These are phyloP conservation scores for Paraphoma chrysanthemicola DNA, from an alignment of 2,329 filamentous ascomycete genomes.

Conservation along the genomic window DNA sequence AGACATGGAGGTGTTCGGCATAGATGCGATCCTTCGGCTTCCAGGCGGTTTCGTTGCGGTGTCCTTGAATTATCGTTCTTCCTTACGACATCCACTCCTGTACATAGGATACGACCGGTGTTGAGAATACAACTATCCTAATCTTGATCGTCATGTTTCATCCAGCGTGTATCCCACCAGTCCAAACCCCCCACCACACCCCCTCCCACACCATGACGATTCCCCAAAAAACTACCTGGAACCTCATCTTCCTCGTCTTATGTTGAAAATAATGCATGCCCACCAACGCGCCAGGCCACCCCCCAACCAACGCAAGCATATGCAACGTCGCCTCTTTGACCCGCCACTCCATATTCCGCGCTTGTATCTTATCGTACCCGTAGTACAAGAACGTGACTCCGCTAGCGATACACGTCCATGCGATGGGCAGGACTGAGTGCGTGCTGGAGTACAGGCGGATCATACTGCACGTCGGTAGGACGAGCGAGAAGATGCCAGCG, in stretches of 20 bases:
- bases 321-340: conserved; percentile 42
- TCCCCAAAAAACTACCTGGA: conserved; percentile 40
- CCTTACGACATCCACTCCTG: not conserved
- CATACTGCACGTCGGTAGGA: conserved; percentile 64
- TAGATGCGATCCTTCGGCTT: not conserved
- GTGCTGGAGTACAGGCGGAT: conserved; percentile 39
- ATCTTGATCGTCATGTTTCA: conserved; percentile 1
- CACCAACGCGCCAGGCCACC: conserved; percentile 42
- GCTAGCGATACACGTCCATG: conserved; percentile 29
- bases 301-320: conserved; percentile 34
- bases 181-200: conserved; percentile 31
- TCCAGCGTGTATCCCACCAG: conserved; percentile 6
- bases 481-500: conserved; percentile 46
- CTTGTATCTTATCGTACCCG: conserved; percentile 46
- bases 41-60: not conserved
- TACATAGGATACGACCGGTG: no score
- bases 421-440: conserved; percentile 18
- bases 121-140: no score
- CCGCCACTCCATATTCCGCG: conserved; percentile 39
- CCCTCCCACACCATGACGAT: conserved; percentile 40
- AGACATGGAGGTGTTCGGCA: not conserved
- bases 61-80: not conserved
- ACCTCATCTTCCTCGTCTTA: conserved; percentile 41
- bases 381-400: conserved; percentile 38
- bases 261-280: conserved; percentile 48